Evolutionary conservation across 306 rosid genomes (phyloP).

Genomic region (Fragaria iinumae): DNA sequence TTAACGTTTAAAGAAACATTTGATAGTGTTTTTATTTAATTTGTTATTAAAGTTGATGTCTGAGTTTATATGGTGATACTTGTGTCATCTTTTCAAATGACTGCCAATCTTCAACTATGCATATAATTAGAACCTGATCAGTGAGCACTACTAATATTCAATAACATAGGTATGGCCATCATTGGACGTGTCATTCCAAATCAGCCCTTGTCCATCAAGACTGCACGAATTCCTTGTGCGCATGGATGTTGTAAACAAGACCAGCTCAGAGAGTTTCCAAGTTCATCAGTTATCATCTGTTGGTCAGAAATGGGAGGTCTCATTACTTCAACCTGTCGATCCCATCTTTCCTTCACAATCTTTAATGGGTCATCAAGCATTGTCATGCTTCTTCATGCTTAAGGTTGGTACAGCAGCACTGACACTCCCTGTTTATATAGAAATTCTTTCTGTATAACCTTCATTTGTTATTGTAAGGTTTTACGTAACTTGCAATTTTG

Average conservation of each 20-base stretch:
- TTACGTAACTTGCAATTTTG: background rate
- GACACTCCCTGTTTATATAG: slow-evolving; percentile 1
- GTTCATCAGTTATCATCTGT: slow-evolving; percentile 77
- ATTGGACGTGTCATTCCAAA: slow-evolving; percentile 79
- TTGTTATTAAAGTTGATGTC: background rate
- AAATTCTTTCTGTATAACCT: slow-evolving; percentile 1
- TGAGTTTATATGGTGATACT: background rate
- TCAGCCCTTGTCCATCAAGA: slow-evolving; percentile 83
- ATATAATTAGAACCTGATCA: slow-evolving; percentile 11
- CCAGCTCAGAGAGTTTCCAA: slow-evolving; percentile 70
- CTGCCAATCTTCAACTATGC: background rate
- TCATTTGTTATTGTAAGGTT: background rate
- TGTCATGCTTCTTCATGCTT: slow-evolving; percentile 82
- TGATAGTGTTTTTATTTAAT: background rate
- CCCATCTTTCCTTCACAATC: slow-evolving; percentile 65
- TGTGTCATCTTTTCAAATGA: background rate
- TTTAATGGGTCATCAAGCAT: slow-evolving; percentile 75
- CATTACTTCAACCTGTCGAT: slow-evolving; percentile 77
- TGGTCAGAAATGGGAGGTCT: slow-evolving; percentile 75
- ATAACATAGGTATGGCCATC: slow-evolving; percentile 75
- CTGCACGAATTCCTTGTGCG: slow-evolving; percentile 81
- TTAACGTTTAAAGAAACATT: background rate
- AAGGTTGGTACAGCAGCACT: slow-evolving; percentile 56
- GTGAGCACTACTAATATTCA: slow-evolving; percentile 32
- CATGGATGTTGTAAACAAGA: slow-evolving; percentile 80